Conservation (phyloP, 2,329 filamentous ascomycete genomes). For the Neurospora sp. region DNA sequence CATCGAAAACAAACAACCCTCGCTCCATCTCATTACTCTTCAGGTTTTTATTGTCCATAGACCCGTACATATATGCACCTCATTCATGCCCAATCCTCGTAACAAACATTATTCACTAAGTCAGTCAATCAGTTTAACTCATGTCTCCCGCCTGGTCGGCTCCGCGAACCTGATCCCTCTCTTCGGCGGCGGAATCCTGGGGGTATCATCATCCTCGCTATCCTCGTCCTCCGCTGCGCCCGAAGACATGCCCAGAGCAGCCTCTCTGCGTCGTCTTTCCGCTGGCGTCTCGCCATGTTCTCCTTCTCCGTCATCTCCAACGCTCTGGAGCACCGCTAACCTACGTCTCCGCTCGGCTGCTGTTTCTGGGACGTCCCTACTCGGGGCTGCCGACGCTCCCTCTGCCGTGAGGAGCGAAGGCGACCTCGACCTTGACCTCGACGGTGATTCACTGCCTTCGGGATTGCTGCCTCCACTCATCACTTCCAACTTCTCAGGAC, state of each 20-base stretch:
- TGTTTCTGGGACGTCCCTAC: slow-evolving; percentile 47
- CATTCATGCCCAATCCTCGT: not conserved
- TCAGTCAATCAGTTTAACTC: not conserved
- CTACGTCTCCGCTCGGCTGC: slow-evolving; percentile 59
- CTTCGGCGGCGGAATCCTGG: slow-evolving; percentile 39
- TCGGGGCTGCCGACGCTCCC: slow-evolving; percentile 11
- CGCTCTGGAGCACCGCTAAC: slow-evolving; percentile 39
- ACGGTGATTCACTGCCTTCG: slow-evolving; percentile 4
- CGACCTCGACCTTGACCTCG: slow-evolving; percentile 6
- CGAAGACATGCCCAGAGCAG: slow-evolving; percentile 54
- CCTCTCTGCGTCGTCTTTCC: slow-evolving; percentile 62
- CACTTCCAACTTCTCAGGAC: not conserved
- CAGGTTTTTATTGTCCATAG: not conserved
- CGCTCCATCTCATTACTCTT: not conserved
- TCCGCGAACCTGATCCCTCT: slow-evolving; percentile 55
- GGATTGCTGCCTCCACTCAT: not conserved
- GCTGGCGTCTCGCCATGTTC: slow-evolving; percentile 60
- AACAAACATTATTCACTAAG: not conserved
- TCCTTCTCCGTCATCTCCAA: slow-evolving; percentile 29
- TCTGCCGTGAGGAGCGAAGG: slow-evolving; percentile 1
- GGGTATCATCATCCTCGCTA: slow-evolving; percentile 48
- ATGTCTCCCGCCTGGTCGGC: slow-evolving; percentile 16
- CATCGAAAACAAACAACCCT: not conserved
- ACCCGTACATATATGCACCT: not conserved
- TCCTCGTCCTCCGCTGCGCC: slow-evolving; percentile 34